Evolutionary conservation across 192 early-diverging fungal species (phyloP).

Genomic region (Physocladia obscura): DNA sequence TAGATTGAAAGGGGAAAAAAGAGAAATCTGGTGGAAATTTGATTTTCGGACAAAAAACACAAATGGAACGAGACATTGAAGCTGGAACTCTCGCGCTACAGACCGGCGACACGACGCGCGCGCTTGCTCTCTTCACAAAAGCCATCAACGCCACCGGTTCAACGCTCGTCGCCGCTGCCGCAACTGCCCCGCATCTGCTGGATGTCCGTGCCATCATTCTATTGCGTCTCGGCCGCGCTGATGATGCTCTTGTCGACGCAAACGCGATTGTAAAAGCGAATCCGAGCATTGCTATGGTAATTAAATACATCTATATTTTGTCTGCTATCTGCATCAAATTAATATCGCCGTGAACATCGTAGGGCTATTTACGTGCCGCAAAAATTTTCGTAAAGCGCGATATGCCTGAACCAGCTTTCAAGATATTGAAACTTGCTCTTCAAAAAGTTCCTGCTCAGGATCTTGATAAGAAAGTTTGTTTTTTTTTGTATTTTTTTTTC

Average conservation of each 20-base stretch:
- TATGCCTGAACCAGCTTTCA: constrained; percentile 17
- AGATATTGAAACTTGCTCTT: constrained; percentile 6
- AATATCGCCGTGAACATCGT: background rate
- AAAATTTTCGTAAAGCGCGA: constrained; percentile 8
- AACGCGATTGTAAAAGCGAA: background rate
- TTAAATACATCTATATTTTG: background rate
- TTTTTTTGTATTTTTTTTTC: background rate
- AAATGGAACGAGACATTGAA: constrained; percentile 7
- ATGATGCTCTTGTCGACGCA: constrained; percentile 12
- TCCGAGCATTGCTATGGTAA: background rate
- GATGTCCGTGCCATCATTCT: constrained; percentile 15
- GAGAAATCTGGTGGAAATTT: too few species aligned
- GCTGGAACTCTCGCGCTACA: constrained; percentile 3
- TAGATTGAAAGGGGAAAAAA: too few species aligned
- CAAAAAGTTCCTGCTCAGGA: background rate
- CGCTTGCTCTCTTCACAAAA: constrained; percentile 6
- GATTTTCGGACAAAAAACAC: background rate
- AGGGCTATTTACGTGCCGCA: constrained; percentile 19
- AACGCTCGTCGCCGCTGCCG: too few species aligned
- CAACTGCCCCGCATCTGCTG: background rate
- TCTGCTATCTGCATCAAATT: background rate
- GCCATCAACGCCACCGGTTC: background rate
- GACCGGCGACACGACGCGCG: background rate
- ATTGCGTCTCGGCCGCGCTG: background rate
- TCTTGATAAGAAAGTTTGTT: constrained; percentile 10